phyloP scores from a whole-genome alignment of 768 basidiomycete genomes.

The Lanmaoa rubissima region DNA sequence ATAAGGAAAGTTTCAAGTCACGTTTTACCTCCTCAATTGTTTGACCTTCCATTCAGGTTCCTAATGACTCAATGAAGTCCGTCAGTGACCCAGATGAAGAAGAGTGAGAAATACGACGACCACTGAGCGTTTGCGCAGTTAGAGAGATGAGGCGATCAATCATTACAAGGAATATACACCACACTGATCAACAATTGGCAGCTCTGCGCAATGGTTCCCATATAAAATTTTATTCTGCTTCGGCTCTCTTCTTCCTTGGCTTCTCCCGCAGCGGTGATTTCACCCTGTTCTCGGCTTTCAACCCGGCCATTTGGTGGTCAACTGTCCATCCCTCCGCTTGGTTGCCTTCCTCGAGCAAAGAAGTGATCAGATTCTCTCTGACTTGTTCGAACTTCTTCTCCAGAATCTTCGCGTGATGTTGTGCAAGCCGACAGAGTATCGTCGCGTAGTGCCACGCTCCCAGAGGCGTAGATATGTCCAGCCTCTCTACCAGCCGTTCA shows the following conservation, averaged over 20 bases:
- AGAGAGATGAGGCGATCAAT: neutral
- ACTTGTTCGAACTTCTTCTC: neutral
- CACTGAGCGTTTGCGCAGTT: too few species aligned
- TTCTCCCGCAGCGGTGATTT: neutral
- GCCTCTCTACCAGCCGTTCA: constrained; percentile 1
- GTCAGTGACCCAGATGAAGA: too few species aligned
- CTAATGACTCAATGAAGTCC: too few species aligned
- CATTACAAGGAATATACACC: neutral
- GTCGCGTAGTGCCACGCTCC: constrained; percentile 12
- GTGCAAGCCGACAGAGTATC: constrained; percentile 6
- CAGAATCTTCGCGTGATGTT: neutral
- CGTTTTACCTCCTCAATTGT: too few species aligned
- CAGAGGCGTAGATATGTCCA: constrained; percentile 4
- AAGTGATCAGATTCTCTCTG: neutral
- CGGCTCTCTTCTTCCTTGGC: neutral
- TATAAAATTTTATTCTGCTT: neutral
- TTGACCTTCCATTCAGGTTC: too few species aligned
- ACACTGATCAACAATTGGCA: neutral
- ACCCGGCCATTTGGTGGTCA: neutral
- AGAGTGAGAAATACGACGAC: too few species aligned
- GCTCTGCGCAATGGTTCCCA: neutral
- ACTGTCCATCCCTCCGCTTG: neutral
- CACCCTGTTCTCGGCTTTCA: neutral
- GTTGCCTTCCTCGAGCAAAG: neutral
- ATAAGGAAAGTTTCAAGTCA: too few species aligned